Conservation (phyloP, 176 grass and related monocot genomes). For the Microstegium vimineum region DNA sequence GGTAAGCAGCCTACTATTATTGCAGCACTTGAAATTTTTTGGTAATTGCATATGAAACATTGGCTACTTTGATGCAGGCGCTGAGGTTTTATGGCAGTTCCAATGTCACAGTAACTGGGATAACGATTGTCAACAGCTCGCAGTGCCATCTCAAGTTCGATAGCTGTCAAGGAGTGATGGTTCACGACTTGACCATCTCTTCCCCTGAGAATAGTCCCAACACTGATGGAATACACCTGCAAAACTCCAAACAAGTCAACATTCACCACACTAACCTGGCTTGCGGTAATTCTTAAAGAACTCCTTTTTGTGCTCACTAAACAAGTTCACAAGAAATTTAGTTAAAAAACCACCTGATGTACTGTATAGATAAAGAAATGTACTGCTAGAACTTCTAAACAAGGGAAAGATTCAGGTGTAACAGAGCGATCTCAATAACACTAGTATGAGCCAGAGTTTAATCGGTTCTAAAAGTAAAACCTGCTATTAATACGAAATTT, state of each 20-base stretch:
- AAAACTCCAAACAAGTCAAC: constrained; percentile 77
- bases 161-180: constrained; percentile 71
- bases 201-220: constrained; percentile 90
- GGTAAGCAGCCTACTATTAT: constrained; percentile 45
- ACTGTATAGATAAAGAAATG: background rate
- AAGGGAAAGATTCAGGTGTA: background rate
- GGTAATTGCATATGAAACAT: background rate
- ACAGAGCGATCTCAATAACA: background rate
- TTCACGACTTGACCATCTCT: constrained; percentile 69
- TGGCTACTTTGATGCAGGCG: constrained; percentile 48
- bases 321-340: background rate
- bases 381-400: background rate
- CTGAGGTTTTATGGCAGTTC: constrained; percentile 92
- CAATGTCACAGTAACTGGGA: constrained; percentile 87
- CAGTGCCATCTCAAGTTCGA: constrained; percentile 98
- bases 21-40: background rate
- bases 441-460: background rate
- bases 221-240: constrained; percentile 95
- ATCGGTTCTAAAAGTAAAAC: background rate
- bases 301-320: background rate
- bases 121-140: constrained; percentile 84
- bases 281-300: constrained; percentile 50
- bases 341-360: background rate
- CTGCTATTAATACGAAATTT: background rate
- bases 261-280: constrained; percentile 80